Conservation (phyloP, 2,329 filamentous ascomycete genomes). For the Blumeriella jaapii region DNA sequence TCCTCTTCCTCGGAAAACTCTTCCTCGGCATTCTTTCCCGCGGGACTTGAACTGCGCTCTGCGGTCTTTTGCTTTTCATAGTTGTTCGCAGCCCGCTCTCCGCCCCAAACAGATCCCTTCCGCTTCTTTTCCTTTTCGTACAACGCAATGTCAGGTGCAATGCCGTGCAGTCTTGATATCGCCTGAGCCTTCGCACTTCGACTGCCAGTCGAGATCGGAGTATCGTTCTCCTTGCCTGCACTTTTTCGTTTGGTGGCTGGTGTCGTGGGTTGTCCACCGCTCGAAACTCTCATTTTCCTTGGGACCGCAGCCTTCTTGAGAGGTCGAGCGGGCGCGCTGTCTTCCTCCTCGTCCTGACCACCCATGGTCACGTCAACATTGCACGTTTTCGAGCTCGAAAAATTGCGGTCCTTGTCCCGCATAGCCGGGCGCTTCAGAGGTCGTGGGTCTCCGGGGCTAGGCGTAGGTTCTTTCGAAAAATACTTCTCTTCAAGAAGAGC, state of each 20-base stretch:
- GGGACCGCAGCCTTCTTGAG: constrained; percentile 8
- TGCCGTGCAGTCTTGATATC: constrained; percentile 59
- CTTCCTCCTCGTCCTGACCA: constrained; percentile 10
- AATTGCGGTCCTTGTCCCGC: constrained; percentile 32
- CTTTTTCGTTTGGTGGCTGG: constrained; percentile 39
- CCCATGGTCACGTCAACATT: constrained; percentile 8
- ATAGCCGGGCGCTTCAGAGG: constrained; percentile 35
- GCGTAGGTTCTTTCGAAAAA: constrained; percentile 37
- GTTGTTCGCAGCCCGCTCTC: constrained; percentile 48
- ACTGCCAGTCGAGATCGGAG: constrained; percentile 63
- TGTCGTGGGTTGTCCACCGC: constrained; percentile 29
- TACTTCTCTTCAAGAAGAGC: constrained; percentile 51
- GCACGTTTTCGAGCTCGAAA: constrained; percentile 6
- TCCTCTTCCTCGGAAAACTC: constrained; percentile 37
- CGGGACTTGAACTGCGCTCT: constrained; percentile 31
- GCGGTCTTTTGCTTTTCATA: constrained; percentile 38
- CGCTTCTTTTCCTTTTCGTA: constrained; percentile 94
- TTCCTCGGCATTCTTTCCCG: constrained; percentile 23
- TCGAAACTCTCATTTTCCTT: neutral
- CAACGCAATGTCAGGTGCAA: constrained; percentile 74
- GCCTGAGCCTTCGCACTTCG: constrained; percentile 85
- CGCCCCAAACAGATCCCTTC: constrained; percentile 44
- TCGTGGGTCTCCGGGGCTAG: constrained; percentile 33
- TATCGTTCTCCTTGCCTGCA: constrained; percentile 73
- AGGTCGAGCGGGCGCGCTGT: constrained; percentile 5